Conservation (phyloP, 2,329 filamentous ascomycete genomes). For the Xylariaceae sp. region DNA sequence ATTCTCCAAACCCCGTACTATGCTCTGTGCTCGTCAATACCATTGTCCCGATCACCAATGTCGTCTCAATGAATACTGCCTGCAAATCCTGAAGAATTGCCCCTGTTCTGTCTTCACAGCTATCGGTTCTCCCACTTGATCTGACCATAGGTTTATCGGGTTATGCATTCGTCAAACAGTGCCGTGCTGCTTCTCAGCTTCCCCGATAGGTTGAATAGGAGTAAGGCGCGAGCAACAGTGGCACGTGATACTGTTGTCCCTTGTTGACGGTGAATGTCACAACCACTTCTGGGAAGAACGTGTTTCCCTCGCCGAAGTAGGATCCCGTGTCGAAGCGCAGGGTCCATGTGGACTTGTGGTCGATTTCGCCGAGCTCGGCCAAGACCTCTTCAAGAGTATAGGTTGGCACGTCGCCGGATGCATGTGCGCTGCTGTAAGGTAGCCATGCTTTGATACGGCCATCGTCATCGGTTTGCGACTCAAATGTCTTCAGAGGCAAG, state of each 20-base stretch:
- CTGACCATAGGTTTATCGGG: too few relatives aligned
- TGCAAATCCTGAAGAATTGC: too few relatives aligned
- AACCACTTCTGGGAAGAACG: conserved; percentile 60
- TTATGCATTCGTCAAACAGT: too few relatives aligned
- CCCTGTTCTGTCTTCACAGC: too few relatives aligned
- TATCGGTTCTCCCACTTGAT: too few relatives aligned
- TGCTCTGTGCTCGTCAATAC: too few relatives aligned
- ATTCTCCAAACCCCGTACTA: too few relatives aligned
- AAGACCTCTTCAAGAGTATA: conserved; percentile 59
- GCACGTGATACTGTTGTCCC: conserved; percentile 75
- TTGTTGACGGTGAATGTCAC: conserved; percentile 52
- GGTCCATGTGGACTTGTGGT: conserved; percentile 57
- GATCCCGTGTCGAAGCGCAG: conserved; percentile 69
- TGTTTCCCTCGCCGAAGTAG: conserved; percentile 66
- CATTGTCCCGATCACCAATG: too few relatives aligned
- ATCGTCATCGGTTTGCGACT: conserved; percentile 70
- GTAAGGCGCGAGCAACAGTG: conserved; percentile 72
- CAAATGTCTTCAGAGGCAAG: conserved; percentile 51
- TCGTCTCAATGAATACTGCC: too few relatives aligned
- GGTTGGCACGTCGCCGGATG: conserved; percentile 55
- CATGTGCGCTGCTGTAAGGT: conserved; percentile 50
- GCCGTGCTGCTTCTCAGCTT: conserved; percentile 43
- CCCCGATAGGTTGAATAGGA: conserved; percentile 82
- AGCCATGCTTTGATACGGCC: conserved; percentile 71
- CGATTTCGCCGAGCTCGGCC: conserved; percentile 30